These are phyloP conservation scores for Stephanodiscus minutulus DNA, from an alignment of 108 stramenopile species.

Conservation along the genomic window DNA sequence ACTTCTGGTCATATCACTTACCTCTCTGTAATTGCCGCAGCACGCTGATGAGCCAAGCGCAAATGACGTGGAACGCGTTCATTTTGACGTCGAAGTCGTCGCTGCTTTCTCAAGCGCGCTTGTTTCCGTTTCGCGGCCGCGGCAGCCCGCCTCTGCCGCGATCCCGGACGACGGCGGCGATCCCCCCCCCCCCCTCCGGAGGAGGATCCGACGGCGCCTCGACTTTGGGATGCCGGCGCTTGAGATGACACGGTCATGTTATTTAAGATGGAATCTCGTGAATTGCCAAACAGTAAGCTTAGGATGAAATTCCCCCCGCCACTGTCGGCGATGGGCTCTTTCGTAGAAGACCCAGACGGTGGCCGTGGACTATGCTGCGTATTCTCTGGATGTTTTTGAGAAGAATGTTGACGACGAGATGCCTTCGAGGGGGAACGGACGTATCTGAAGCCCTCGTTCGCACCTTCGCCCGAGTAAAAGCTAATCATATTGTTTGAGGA, in stretches of 20 bases:
- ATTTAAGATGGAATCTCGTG: neutral
- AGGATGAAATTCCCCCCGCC: slow-evolving; percentile 25
- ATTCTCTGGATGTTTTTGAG: slow-evolving; percentile 2
- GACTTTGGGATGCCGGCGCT: neutral
- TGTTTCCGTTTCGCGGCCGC: slow-evolving; percentile 31
- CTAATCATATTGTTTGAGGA: slow-evolving; percentile 36
- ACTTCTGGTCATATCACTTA: neutral
- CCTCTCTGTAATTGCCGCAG: slow-evolving; percentile 47
- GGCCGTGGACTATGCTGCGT: slow-evolving; percentile 1
- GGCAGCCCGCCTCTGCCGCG: slow-evolving; percentile 13
- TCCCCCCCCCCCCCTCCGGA: neutral
- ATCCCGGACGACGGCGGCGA: neutral
- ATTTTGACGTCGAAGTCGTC: slow-evolving; percentile 19
- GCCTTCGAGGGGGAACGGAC: slow-evolving; percentile 22
- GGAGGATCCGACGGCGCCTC: neutral
- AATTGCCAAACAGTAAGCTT: slow-evolving; percentile 25
- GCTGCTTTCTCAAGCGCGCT: slow-evolving; percentile 18
- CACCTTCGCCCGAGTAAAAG: slow-evolving; percentile 31
- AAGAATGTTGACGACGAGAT: neutral
- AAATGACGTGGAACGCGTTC: slow-evolving; percentile 63
- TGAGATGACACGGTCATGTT: neutral
- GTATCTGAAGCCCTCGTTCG: slow-evolving; percentile 22
- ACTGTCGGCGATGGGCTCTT: neutral
- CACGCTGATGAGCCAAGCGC: slow-evolving; percentile 70
- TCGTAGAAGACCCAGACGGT: slow-evolving; percentile 9